Evolutionary conservation across 805 yeast genomes (phyloP), one percentile per base, ranked within the genome.

Genomic region (Metschnikowia similis): DNA sequence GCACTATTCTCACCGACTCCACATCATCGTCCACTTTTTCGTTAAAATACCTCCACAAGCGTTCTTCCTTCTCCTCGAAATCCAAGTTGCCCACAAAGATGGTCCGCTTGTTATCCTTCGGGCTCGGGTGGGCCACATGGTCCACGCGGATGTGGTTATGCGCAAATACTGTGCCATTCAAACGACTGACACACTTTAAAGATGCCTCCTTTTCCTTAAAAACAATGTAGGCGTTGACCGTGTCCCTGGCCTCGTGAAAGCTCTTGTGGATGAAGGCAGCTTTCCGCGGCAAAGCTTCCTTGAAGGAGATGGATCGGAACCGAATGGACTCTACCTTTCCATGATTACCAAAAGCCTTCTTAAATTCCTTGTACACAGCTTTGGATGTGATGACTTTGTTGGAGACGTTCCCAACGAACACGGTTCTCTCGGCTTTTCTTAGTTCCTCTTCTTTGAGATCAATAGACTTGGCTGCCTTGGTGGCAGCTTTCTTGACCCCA

Each of bases 1-100:
- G 82, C 32, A 94, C 80, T 42, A 94, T 79, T 66, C 99, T 81
- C 31, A 94, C 97, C 54, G 87, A 85, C 65, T 90, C 96, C 48
- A 94, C 86, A 28, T 80, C 84, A 40, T 69, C 70, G 34, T 64
- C 66, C 35, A 66, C 59, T 35, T 73, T 71, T 8, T 64, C 54
- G 53, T 74, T 75, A 71, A 94, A 94, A 65, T 85, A 89, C 48
- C 74, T 77, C 96, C 96, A 94, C 34, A 94, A 73, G 32, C 82
- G 77, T 66, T 94, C 99, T 67, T 94, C 99, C 51, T 80, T 80
- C 65, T 89, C 96, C 66, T 89, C 96, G 64, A 94, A 94, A 63
- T 89, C 96, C 54, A 94, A 74, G 66, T 94, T 92, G 29, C 99
- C 99, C 17, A 94, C 89, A 64, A 94, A 94, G 26, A 94, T 81